phyloP scores from a whole-genome alignment of 495 filamentous ascomycete species.

The Penicillium macrosclerotiorum region DNA sequence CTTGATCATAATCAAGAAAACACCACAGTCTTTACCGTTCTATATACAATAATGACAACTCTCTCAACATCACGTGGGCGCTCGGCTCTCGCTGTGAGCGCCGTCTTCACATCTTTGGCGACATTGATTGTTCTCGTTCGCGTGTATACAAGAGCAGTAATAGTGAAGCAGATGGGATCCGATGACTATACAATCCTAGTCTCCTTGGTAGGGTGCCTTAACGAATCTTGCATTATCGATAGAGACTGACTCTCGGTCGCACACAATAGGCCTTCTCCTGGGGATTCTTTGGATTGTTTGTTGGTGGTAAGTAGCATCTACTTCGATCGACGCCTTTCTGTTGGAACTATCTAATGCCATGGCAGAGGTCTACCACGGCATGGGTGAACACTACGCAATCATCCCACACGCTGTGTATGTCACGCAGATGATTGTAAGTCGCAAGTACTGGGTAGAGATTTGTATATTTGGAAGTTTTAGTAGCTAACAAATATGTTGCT shows the following conservation, averaged over 20 bases:
- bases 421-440: conserved; percentile 36
- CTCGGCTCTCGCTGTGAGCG: conserved; percentile 29
- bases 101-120: conserved; percentile 31
- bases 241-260: too few species aligned
- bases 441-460: too few species aligned
- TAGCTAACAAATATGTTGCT: neutral
- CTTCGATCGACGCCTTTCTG: too few species aligned
- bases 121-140: conserved; percentile 29
- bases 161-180: conserved; percentile 57
- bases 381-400: conserved; percentile 31
- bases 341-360: conserved; percentile 7
- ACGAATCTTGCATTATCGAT: neutral
- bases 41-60: conserved; percentile 28
- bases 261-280: conserved; percentile 41
- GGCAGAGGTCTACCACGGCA: conserved; percentile 34
- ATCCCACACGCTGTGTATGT: conserved; percentile 22
- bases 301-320: conserved; percentile 24
- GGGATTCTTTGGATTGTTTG: conserved; percentile 33
- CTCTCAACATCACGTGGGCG: conserved; percentile 29
- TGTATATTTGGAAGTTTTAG: too few species aligned
- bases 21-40: conserved; percentile 2
- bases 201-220: conserved; percentile 21
- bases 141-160: conserved; percentile 52
- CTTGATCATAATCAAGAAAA: too few species aligned
- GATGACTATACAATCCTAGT: conserved; percentile 44